These are phyloP conservation scores for Metarhizium humberi DNA, from an alignment of 2,329 filamentous ascomycete species.

Conservation along the genomic window DNA sequence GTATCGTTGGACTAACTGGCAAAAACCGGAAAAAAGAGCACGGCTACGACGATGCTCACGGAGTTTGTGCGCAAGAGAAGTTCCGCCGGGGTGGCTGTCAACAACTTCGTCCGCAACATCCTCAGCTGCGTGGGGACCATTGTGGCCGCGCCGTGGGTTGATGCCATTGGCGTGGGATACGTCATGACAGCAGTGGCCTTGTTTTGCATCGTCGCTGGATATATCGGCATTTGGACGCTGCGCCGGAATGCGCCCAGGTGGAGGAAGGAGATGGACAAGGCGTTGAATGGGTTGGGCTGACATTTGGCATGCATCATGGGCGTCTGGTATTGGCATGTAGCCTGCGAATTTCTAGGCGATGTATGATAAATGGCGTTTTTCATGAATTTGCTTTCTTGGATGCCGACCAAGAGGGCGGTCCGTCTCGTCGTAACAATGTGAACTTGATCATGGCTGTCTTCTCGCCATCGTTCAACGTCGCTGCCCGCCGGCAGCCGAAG, in stretches of 20 bases:
- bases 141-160: slow-evolving; percentile 61
- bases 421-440: neutral
- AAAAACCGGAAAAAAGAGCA: slow-evolving; percentile 24
- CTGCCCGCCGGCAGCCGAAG: no score
- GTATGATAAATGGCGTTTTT: no score
- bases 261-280: slow-evolving; percentile 53
- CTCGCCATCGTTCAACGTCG: no score
- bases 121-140: slow-evolving; percentile 63
- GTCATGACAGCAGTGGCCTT: slow-evolving; percentile 53
- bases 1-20: no score
- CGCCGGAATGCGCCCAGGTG: slow-evolving; percentile 51
- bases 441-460: no score
- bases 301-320: neutral
- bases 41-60: slow-evolving; percentile 72
- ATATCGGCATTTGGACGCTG: slow-evolving; percentile 50
- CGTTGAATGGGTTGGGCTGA: slow-evolving; percentile 16
- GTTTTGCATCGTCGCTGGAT: slow-evolving; percentile 47
- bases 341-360: no score
- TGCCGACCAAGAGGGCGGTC: neutral
- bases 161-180: slow-evolving; percentile 66
- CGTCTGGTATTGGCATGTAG: slow-evolving; percentile 1
- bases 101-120: slow-evolving; percentile 75
- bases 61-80: slow-evolving; percentile 70
- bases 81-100: slow-evolving; percentile 66
- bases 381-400: no score